Base-by-base conservation (phyloP, 352 stramenopile species). In the Detonula confervacea region DNA sequence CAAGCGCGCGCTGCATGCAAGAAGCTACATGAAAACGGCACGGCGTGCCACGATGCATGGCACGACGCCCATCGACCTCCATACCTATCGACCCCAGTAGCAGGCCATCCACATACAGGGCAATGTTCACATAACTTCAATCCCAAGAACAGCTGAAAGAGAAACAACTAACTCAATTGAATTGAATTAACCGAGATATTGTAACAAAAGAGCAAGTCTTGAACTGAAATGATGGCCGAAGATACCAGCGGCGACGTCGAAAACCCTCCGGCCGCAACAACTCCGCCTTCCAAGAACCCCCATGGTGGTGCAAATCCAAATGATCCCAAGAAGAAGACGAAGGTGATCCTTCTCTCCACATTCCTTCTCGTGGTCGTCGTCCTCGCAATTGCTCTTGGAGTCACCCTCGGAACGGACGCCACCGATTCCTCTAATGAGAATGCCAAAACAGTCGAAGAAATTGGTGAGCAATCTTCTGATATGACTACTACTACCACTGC, bases 361-460 rank as follows among this genome's bases (percentile, higher is more conserved):
- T 56, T 74, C 20, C 51, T 83, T 46, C 30, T 83, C 33, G 61
- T 24, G 16, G 69, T 39, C n/a, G 42, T 83, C 47, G 75, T 49
- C 24, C n/a, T 83, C 5, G 22, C 33, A 20, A 72, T 83, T 39
- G 24, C 52, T 24, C 62, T 83, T 42, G 75, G 60, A 4, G 62
- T 83, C n/a, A 68, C 55, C 16, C 46, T 74, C 29, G 37, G 61
- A 29, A 25, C 8, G 8, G 27, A 12, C 25, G 46, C 18, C 25
- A 25, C 9, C 25, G 51, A 35, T 56, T 39, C 66, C 16, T 56
- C 56, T n/a, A n/a, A n/a, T n/a, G n/a, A n/a, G n/a, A n/a, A n/a
- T n/a, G n/a, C n/a, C n/a, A n/a, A n/a, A n/a, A n/a, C n/a, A n/a
- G n/a, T n/a, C n/a, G n/a, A n/a, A n/a, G n/a, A n/a, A n/a, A n/a